phyloP scores from a whole-genome alignment of 1,139 yeast species.

The Chernovozyma aurita region DNA sequence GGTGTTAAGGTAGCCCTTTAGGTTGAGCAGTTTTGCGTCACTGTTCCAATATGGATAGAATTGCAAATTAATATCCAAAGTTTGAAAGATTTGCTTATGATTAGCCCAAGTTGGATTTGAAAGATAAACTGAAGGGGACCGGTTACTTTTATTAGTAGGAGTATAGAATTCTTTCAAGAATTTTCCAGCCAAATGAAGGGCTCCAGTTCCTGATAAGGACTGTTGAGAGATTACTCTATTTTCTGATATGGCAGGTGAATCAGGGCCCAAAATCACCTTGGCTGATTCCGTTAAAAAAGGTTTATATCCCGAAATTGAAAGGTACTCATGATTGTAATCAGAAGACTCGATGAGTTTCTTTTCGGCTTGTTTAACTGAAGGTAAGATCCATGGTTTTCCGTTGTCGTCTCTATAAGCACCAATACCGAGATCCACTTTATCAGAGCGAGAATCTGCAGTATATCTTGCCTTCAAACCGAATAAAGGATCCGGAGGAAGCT shows the following conservation, averaged over 20 bases:
- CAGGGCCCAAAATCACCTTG: constrained; percentile 69
- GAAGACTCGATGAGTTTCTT: constrained; percentile 43
- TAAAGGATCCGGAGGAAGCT: constrained; percentile 72
- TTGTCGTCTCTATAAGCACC: constrained; percentile 94
- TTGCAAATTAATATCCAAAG: constrained; percentile 59
- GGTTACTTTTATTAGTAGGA: constrained; percentile 16
- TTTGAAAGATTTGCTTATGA: constrained; percentile 76
- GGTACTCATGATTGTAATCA: constrained; percentile 83
- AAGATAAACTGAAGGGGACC: constrained; percentile 55
- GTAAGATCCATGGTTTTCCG: constrained; percentile 93
- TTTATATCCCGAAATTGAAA: constrained; percentile 75
- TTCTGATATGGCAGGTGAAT: constrained; percentile 51
- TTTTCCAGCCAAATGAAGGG: constrained; percentile 81
- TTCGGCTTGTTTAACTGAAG: constrained; percentile 79
- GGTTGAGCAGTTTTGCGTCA: constrained; percentile 57
- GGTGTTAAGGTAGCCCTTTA: constrained; percentile 63
- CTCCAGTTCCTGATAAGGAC: constrained; percentile 93
- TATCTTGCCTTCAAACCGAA: constrained; percentile 81
- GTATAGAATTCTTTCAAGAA: constrained; percentile 59
- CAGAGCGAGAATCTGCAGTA: constrained; percentile 55
- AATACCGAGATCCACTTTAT: constrained; percentile 87
- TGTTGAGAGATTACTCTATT: constrained; percentile 70
- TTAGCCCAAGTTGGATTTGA: constrained; percentile 97
- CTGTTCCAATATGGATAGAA: constrained; percentile 77
- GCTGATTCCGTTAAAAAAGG: constrained; percentile 72